Evolutionary conservation across 169 alveolate species (phyloP).

Genomic region (Plasmodium ovale): DNA sequence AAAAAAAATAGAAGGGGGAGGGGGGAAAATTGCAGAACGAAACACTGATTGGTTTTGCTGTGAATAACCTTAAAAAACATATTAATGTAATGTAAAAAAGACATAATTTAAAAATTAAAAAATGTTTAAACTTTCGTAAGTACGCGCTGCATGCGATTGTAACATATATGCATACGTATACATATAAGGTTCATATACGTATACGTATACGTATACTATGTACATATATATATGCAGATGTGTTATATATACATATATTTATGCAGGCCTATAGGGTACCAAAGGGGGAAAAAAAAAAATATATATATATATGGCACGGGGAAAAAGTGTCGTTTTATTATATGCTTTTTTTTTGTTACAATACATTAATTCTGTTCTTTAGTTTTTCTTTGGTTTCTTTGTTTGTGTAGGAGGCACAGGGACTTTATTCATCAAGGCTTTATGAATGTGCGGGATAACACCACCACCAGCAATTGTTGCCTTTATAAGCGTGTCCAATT

Average conservation of each 20-base stretch:
- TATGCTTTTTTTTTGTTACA: not conserved
- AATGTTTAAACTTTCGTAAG: constrained; percentile 22
- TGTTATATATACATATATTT: not conserved
- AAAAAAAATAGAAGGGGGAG: constrained; percentile 1
- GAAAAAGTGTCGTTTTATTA: not conserved
- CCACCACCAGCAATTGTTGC: constrained; percentile 99
- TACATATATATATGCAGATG: not conserved
- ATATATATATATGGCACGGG: not conserved
- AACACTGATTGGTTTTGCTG: constrained; percentile 11
- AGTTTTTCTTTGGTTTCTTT: constrained; percentile 81
- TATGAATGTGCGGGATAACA: constrained; percentile 99
- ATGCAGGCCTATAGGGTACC: not conserved
- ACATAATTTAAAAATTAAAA: constrained; percentile 41
- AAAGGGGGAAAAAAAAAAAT: not conserved
- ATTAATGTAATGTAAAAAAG: constrained; percentile 21
- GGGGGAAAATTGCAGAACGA: constrained; percentile 39
- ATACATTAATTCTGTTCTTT: constrained; percentile 1
- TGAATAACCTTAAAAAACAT: constrained; percentile 27
- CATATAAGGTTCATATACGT: not conserved
- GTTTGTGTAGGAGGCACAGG: constrained; percentile 85
- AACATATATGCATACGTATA: not conserved
- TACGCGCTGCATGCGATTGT: not conserved
- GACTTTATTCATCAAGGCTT: constrained; percentile 91
- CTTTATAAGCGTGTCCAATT: constrained; percentile 96
- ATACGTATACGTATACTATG: constrained; percentile 6